Base-by-base conservation (phyloP, 768 basidiomycete species). In the Calocybe gangraenosa region DNA sequence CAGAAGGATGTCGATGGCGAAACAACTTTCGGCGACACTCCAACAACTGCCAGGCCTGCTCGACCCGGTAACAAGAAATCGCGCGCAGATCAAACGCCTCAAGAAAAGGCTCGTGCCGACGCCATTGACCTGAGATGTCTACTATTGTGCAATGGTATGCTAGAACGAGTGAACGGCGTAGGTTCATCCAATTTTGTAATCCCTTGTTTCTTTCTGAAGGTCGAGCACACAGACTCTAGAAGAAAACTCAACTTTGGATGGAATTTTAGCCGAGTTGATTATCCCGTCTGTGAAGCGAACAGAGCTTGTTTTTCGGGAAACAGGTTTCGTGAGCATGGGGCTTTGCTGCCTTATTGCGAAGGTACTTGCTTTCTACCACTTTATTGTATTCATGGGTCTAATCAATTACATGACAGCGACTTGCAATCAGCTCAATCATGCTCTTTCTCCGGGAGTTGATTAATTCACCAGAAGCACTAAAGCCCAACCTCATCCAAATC, bases 121-220 rank as follows among this genome's bases (percentile, higher is more conserved):
- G 62, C 71, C 3, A 76, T 86, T 18, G 88, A 96, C 52, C 47
- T 91, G 21, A 72, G 84, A 21, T 93, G 90, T 57, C 63, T 96
- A 38, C 65, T 75, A 0, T 69, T 95, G 20, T 89, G 87, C 50
- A 85, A 82, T 40, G 88, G 85, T 8, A 79, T 94, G 77, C 71
- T 95, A 4, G 90, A 93, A 66, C 77, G 90, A 7, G 87, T 94
- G 13, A 84, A 92, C 53, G 76, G 87, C 15, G 92, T 93, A 48
- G 30, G 87, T 70, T 13, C 10, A 14, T 32, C 38, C 22, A 20
- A 19, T 33, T 13, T 35, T 36, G 10, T 18, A 2, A 20, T n/a
- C 14, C 4, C 11, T 13, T 14, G 10, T n/a, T 21, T 42, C 25
- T 18, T 31, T 32, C 30, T 47, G 15, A 37, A 38, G 36, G 25